Conservation (phyloP, 352 stramenopile species). For the Phytophthora syringae region DNA sequence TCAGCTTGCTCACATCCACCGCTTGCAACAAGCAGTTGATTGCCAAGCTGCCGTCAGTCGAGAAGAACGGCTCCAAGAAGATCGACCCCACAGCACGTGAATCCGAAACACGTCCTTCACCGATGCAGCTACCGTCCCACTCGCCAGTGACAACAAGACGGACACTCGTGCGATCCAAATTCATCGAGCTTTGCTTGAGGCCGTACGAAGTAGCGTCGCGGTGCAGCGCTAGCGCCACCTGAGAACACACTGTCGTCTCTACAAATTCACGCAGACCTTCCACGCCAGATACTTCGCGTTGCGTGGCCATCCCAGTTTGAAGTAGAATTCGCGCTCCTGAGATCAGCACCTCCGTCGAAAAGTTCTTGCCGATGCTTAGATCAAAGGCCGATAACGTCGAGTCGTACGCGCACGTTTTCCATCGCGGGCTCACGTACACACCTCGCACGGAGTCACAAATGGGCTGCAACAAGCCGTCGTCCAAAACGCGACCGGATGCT, state of each 20-base stretch:
- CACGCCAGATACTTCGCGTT: constrained; percentile 70
- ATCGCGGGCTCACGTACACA: constrained; percentile 76
- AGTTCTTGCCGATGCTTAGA: constrained; percentile 85
- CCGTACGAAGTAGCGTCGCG: constrained; percentile 76
- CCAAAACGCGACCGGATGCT: constrained; percentile 66
- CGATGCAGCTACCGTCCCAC: constrained; percentile 85
- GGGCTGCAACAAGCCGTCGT: constrained; percentile 79
- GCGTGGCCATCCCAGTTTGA: constrained; percentile 60
- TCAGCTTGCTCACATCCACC: constrained; percentile 55
- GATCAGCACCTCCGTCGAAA: constrained; percentile 82
- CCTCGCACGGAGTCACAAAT: constrained; percentile 86
- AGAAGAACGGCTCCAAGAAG: constrained; percentile 81
- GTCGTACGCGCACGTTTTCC: constrained; percentile 83
- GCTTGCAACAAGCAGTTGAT: constrained; percentile 82
- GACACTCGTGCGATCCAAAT: constrained; percentile 78
- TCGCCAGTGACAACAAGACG: constrained; percentile 76
- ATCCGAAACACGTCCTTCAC: constrained; percentile 86
- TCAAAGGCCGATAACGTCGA: constrained; percentile 85
- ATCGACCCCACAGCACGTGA: constrained; percentile 67
- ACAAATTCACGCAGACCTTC: constrained; percentile 71
- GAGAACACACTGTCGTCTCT: constrained; percentile 76
- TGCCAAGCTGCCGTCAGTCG: constrained; percentile 49
- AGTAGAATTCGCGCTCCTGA: constrained; percentile 79
- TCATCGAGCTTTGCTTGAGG: constrained; percentile 79
- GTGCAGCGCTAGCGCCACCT: constrained; percentile 74